Evolutionary conservation across 2,329 filamentous ascomycete genomes (phyloP).

Genomic region (Fusarium decemcellulare): DNA sequence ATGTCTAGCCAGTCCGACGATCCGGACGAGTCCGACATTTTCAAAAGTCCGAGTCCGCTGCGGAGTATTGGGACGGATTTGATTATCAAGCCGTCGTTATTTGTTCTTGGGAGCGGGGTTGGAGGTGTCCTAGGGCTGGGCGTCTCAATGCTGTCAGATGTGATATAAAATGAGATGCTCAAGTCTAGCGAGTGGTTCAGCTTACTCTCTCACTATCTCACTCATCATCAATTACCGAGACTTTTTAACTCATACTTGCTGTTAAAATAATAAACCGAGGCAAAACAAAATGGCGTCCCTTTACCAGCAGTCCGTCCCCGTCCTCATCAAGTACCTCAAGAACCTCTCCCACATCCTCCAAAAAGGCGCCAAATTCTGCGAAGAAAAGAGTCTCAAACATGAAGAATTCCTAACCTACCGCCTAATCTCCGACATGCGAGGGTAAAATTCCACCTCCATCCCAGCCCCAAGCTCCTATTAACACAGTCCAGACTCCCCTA

Average conservation of each 20-base stretch:
- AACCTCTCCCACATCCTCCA: constrained; percentile 43
- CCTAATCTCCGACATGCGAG: constrained; percentile 42
- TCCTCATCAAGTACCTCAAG: constrained; percentile 48
- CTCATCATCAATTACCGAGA: background rate
- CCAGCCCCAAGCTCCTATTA: background rate
- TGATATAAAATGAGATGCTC: no score
- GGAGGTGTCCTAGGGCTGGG: no score
- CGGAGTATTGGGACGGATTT: no score
- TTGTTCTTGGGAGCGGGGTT: no score
- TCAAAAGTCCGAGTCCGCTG: no score
- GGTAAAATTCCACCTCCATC: background rate
- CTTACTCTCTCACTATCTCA: no score
- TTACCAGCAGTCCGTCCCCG: constrained; percentile 44
- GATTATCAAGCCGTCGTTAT: no score
- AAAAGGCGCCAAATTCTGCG: constrained; percentile 35
- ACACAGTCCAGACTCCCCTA: constrained; percentile 30
- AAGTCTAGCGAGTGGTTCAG: no score
- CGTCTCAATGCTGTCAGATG: no score
- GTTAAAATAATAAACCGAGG: no score
- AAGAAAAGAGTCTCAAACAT: constrained; percentile 39
- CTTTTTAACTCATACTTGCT: background rate
- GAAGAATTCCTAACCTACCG: constrained; percentile 38
- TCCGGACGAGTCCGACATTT: no score
- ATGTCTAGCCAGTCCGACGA: no score
- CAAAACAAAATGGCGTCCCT: constrained; percentile 38